phyloP scores from a whole-genome alignment of 148 eudicot genomes.

The Vaccinium vitisidaea region DNA sequence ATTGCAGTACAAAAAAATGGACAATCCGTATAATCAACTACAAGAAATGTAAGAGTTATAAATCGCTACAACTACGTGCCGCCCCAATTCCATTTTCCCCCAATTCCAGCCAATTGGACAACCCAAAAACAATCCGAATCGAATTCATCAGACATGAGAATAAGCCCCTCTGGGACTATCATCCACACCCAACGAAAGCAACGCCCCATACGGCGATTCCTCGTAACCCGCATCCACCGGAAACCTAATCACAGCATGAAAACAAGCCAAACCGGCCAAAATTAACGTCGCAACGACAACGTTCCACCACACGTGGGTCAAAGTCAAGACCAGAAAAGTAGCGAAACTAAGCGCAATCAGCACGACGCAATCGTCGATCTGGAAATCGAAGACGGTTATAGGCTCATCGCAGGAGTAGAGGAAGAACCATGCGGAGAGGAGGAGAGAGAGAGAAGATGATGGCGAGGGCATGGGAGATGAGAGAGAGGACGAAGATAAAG shows the following conservation, averaged over 20 bases:
- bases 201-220: slow-evolving; percentile 42
- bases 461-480: slow-evolving; percentile 44
- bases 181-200: slow-evolving; percentile 34
- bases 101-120: background rate
- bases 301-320: slow-evolving; percentile 41
- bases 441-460: slow-evolving; percentile 35
- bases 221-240: slow-evolving; percentile 43
- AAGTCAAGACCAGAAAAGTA: slow-evolving; percentile 28
- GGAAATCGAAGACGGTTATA: slow-evolving; percentile 19
- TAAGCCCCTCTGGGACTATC: slow-evolving; percentile 43
- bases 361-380: slow-evolving; percentile 38
- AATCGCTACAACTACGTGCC: background rate
- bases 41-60: background rate
- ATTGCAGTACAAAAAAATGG: background rate
- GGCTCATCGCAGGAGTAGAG: slow-evolving; percentile 27
- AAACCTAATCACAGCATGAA: slow-evolving; percentile 54
- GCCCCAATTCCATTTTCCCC: background rate
- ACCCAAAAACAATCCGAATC: background rate
- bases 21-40: background rate
- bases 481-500: slow-evolving; percentile 33
- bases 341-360: slow-evolving; percentile 20
- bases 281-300: slow-evolving; percentile 25
- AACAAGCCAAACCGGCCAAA: slow-evolving; percentile 21
- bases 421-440: slow-evolving; percentile 31
- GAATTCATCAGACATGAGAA: slow-evolving; percentile 36